Evolutionary conservation across 139 green algal genomes (phyloP).

Genomic region (Auxenochlorella pyrenoidosa): DNA sequence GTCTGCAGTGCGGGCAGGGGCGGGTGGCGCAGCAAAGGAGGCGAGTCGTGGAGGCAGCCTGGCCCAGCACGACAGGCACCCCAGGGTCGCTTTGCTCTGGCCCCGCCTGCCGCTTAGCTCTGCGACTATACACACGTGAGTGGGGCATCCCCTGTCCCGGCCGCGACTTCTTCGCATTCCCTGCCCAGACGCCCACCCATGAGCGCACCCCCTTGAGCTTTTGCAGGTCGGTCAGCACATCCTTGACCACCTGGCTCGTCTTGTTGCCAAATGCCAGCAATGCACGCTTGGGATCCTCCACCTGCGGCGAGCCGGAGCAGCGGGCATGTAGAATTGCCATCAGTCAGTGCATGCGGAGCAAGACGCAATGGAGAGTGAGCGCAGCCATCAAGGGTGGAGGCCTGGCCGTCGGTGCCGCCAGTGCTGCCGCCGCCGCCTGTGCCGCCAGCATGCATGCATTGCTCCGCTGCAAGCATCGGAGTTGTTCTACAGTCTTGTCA

Average conservation of each 20-base stretch:
- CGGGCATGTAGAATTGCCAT: background rate
- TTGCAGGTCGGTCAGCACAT: constrained; percentile 74
- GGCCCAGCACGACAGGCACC: background rate
- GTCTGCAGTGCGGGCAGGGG: background rate
- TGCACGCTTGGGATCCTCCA: constrained; percentile 79
- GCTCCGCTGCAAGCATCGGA: background rate
- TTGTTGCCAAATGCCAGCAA: constrained; percentile 80
- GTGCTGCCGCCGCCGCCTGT: background rate
- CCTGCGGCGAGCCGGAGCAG: constrained; percentile 50
- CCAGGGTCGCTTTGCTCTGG: too few species aligned
- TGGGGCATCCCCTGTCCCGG: too few species aligned
- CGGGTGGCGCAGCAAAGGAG: background rate
- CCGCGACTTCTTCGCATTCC: too few species aligned
- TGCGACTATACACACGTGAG: too few species aligned
- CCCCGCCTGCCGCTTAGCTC: too few species aligned
- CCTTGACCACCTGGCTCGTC: constrained; percentile 78
- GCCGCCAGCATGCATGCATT: constrained; percentile 8
- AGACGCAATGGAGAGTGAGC: background rate
- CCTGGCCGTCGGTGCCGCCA: background rate
- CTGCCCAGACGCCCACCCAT: background rate
- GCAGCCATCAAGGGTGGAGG: background rate
- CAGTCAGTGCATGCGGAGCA: background rate
- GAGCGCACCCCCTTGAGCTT: constrained; percentile 81
- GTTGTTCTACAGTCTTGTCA: too few species aligned
- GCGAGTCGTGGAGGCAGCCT: background rate